A percentile compares a stretch with the other conserved stretches of the same genome.
phyloP scores from a whole-genome alignment of 2,329 filamentous ascomycete genomes.

The Leptoxyphium fumago region DNA sequence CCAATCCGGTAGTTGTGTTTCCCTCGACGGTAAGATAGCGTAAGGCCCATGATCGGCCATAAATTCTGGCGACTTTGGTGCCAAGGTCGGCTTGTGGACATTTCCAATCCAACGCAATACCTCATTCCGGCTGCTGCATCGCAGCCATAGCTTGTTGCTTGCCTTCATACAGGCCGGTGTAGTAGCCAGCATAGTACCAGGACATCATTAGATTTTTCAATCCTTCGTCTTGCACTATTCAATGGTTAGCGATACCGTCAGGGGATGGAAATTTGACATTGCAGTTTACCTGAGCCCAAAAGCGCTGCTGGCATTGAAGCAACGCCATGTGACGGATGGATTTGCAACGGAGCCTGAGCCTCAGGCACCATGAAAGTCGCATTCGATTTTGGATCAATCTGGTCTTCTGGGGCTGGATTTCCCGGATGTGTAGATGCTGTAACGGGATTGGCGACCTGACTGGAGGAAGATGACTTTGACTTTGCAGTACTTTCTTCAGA shows the following conservation, averaged over 20 bases:
- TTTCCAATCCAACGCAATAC: background rate
- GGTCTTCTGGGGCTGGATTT: too few species aligned
- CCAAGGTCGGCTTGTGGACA: too few species aligned
- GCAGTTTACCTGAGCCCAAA: background rate
- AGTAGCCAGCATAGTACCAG: slow-evolving; percentile 97
- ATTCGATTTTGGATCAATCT: too few species aligned
- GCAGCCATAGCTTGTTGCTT: slow-evolving; percentile 37
- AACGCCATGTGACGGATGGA: background rate
- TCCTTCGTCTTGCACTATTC: slow-evolving; percentile 62
- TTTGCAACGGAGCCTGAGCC: background rate
- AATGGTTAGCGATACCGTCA: slow-evolving; percentile 3
- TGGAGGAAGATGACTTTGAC: too few species aligned
- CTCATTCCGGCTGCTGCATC: background rate
- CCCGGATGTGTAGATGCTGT: too few species aligned
- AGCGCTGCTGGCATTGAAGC: background rate
- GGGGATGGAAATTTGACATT: background rate
- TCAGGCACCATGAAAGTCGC: too few species aligned
- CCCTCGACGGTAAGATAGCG: too few species aligned
- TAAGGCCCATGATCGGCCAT: too few species aligned
- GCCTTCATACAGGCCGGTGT: slow-evolving; percentile 78
- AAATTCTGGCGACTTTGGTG: too few species aligned
- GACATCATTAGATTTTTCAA: slow-evolving; percentile 91
- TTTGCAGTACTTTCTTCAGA: background rate
- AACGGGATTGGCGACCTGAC: too few species aligned
- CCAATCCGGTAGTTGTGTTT: too few species aligned